phyloP scores from a whole-genome alignment of 257 asterid species.

The Anisodus acutangulus region DNA sequence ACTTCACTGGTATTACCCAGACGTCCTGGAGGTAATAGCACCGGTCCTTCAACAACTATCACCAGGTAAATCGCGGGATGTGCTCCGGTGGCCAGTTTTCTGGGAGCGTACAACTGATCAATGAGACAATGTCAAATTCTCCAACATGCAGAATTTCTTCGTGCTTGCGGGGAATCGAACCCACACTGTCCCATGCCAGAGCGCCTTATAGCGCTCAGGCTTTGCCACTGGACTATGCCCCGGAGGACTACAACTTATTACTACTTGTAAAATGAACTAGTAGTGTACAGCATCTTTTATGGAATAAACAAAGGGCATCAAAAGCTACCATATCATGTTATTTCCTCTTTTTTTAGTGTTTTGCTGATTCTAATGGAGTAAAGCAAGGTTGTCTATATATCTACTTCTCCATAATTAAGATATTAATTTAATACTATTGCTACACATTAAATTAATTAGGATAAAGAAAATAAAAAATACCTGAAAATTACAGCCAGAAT shows the following conservation, averaged over 20 bases:
- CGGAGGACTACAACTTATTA: constrained; percentile 17
- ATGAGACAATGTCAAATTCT: too few relatives aligned
- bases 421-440: not conserved
- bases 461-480: constrained; percentile 35
- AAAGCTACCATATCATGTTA: not conserved
- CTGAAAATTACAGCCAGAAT: constrained; percentile 83
- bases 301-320: not conserved
- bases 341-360: not conserved
- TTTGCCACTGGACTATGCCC: too few relatives aligned
- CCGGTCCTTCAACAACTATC: too few relatives aligned
- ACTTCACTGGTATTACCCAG: too few relatives aligned
- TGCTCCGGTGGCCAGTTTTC: too few relatives aligned
- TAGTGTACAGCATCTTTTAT: not conserved
- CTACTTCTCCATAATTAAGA: not conserved
- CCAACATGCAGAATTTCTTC: too few relatives aligned
- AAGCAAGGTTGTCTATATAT: not conserved
- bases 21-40: too few relatives aligned
- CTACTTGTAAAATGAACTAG: constrained; percentile 1
- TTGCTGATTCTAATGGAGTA: not conserved
- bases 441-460: not conserved
- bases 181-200: too few relatives aligned
- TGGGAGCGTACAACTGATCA: too few relatives aligned
- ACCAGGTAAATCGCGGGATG: too few relatives aligned
- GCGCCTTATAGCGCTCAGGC: too few relatives aligned
- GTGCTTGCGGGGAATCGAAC: too few relatives aligned